These are phyloP conservation scores for Austroboletus niveus DNA, from an alignment of 1,284 basidiomycete species.

Conservation along the genomic window DNA sequence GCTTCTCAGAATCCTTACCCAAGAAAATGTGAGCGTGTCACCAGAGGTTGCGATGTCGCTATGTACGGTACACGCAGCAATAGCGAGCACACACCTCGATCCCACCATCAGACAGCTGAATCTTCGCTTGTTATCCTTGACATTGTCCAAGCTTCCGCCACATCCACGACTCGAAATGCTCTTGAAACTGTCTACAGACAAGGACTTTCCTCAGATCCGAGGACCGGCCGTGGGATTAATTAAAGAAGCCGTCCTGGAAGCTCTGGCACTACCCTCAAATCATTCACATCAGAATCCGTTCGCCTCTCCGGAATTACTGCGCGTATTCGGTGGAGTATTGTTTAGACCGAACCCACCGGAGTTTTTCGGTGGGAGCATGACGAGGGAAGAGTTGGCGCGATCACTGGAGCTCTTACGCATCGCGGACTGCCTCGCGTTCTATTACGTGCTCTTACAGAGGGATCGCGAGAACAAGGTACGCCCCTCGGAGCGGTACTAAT, in stretches of 20 bases:
- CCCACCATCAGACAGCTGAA: slow-evolving; percentile 53
- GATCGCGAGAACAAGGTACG: slow-evolving; percentile 25
- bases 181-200: slow-evolving; percentile 46
- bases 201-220: slow-evolving; percentile 58
- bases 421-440: slow-evolving; percentile 33
- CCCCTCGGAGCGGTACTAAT: neutral
- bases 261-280: slow-evolving; percentile 32
- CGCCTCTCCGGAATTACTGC: slow-evolving; percentile 24
- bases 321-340: slow-evolving; percentile 25
- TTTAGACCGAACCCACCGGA: slow-evolving; percentile 28
- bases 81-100: slow-evolving; percentile 62
- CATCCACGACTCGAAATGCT: slow-evolving; percentile 52
- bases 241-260: slow-evolving; percentile 62
- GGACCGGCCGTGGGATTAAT: slow-evolving; percentile 64
- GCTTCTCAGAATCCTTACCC: slow-evolving; percentile 45
- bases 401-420: slow-evolving; percentile 32
- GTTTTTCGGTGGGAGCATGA: slow-evolving; percentile 19
- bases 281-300: slow-evolving; percentile 17
- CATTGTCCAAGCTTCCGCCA: slow-evolving; percentile 48
- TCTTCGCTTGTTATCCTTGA: slow-evolving; percentile 55
- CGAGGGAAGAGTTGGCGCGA: slow-evolving; percentile 22
- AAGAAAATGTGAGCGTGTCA: slow-evolving; percentile 28
- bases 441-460: slow-evolving; percentile 30
- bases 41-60: slow-evolving; percentile 49
- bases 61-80: slow-evolving; percentile 45